Conservation (phyloP, 352 stramenopile species). For the Globisporangium carolinianum region DNA sequence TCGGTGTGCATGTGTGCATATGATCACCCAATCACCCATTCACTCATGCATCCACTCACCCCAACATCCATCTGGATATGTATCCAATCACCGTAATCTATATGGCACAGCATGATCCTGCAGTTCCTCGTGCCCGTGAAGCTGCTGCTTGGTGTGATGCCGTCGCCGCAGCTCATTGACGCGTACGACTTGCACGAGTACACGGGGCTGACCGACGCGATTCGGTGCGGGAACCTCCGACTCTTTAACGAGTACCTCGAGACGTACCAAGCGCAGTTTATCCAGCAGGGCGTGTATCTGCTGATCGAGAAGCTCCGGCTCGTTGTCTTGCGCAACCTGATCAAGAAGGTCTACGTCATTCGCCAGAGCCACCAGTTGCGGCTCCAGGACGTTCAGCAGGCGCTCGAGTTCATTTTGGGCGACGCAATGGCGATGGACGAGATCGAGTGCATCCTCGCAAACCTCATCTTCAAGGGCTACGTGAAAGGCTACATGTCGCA, state of each 20-base stretch:
- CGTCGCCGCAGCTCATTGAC: constrained; percentile 83
- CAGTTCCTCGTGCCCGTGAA: constrained; percentile 94
- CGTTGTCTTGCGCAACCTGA: constrained; percentile 93
- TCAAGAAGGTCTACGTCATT: constrained; percentile 93
- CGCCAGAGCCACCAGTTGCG: constrained; percentile 87
- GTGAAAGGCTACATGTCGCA: constrained; percentile 97
- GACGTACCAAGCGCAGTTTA: constrained; percentile 88
- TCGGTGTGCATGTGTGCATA: background rate
- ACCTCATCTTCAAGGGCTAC: constrained; percentile 96
- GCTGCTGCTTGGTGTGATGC: constrained; percentile 89
- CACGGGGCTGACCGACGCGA: constrained; percentile 85
- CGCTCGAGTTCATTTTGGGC: constrained; percentile 81
- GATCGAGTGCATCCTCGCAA: constrained; percentile 95
- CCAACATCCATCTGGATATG: background rate
- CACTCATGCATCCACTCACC: too few species aligned
- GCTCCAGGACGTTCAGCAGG: constrained; percentile 85
- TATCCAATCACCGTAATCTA: background rate
- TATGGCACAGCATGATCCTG: constrained; percentile 77
- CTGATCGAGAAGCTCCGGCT: constrained; percentile 95
- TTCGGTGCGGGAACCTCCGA: constrained; percentile 88
- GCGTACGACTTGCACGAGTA: constrained; percentile 88
- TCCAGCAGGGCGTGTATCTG: constrained; percentile 92
- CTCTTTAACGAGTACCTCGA: constrained; percentile 91
- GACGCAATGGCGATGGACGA: constrained; percentile 91
- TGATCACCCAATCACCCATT: too few species aligned